phyloP scores from a whole-genome alignment of 163 green algal species.

The Volvox carteri region DNA sequence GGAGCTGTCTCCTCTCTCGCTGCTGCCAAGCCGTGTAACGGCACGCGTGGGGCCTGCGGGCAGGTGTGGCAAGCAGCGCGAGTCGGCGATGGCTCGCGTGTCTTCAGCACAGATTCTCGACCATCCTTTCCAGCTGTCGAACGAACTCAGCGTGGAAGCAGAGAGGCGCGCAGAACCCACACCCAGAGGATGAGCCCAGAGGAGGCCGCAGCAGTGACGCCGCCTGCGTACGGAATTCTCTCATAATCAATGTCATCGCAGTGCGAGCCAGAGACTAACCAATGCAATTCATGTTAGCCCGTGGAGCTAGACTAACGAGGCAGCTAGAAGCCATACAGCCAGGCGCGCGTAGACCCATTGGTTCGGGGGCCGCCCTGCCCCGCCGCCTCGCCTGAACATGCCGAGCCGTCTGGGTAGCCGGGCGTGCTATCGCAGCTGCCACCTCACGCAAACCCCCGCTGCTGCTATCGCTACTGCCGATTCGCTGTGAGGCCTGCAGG shows the following conservation, averaged over 20 bases:
- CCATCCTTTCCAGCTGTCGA: not conserved
- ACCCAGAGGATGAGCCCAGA: not conserved
- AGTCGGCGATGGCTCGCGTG: not conserved
- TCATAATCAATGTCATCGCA: no score
- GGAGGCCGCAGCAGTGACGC: no score
- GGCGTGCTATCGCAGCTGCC: not conserved
- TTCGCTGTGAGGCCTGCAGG: constrained; percentile 3
- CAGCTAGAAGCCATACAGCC: no score
- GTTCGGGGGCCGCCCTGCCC: not conserved
- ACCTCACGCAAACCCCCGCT: not conserved
- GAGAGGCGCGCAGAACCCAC: not conserved
- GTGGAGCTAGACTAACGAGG: no score
- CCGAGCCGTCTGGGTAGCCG: not conserved
- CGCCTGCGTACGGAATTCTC: no score
- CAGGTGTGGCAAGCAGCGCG: not conserved
- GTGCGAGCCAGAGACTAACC: no score
- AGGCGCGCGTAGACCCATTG: not conserved
- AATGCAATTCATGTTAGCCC: no score
- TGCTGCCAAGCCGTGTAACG: not conserved
- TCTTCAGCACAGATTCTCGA: not conserved
- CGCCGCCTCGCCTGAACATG: constrained; percentile 22
- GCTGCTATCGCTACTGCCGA: not conserved
- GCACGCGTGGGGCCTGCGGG: not conserved
- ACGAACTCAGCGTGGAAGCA: no score
- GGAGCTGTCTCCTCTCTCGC: not conserved